These are phyloP conservation scores for Tephrocybe sp. DNA, from an alignment of 768 basidiomycete genomes.

Conservation along the genomic window DNA sequence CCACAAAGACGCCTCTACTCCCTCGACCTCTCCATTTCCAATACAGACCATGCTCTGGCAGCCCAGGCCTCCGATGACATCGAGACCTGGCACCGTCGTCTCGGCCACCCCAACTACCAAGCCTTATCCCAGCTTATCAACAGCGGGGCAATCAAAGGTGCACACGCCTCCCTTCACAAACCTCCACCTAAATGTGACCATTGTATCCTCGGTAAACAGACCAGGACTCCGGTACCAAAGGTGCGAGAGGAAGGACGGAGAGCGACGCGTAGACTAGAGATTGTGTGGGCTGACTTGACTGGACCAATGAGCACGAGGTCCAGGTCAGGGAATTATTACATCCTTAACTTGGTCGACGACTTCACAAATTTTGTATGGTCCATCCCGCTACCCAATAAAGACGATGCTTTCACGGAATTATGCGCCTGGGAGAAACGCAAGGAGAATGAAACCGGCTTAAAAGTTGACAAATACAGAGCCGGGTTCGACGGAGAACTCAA, in stretches of 20 bases:
- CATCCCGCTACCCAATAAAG: conserved; percentile 30
- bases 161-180: neutral
- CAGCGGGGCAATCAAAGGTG: neutral
- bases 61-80: neutral
- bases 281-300: too few species aligned
- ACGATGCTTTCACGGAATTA: conserved; percentile 20
- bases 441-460: conserved; percentile 10
- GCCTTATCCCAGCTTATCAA: too few species aligned
- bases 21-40: conserved; percentile 9
- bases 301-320: too few species aligned
- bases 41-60: conserved; percentile 17
- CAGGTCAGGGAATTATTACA: too few species aligned
- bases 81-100: too few species aligned
- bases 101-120: too few species aligned
- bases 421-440: conserved; percentile 25
- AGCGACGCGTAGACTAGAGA: too few species aligned
- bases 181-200: too few species aligned
- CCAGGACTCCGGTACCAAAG: neutral
- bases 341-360: too few species aligned
- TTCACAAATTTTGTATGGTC: conserved; percentile 19
- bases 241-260: too few species aligned
- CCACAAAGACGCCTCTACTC: conserved; percentile 15
- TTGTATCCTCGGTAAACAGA: conserved; percentile 9
- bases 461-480: conserved; percentile 1
- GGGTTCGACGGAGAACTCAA: too few species aligned